Percentiles rank a stretch among this genome's conserved stretches.
phyloP scores from a whole-genome alignment of 345 rosid species.

The Eucalyptus curtisii region DNA sequence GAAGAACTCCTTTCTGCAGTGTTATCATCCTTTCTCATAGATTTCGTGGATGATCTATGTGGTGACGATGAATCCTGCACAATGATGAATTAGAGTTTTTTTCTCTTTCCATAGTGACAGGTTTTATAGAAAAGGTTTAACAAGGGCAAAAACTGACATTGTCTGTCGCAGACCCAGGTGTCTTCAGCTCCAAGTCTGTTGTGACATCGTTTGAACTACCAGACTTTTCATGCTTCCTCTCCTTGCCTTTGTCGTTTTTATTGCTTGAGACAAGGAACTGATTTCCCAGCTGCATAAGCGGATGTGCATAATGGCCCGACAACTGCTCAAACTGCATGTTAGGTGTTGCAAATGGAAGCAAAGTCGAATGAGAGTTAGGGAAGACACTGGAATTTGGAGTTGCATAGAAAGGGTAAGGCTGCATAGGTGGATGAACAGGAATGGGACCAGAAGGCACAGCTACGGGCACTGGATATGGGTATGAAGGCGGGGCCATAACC shows the following conservation, averaged over 20 bases:
- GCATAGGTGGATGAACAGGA: slow-evolving; percentile 81
- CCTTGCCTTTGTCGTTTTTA: slow-evolving; percentile 40
- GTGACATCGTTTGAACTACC: slow-evolving; percentile 56
- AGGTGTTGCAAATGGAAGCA: slow-evolving; percentile 58
- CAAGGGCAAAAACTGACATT: slow-evolving; percentile 25
- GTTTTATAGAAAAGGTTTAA: background rate
- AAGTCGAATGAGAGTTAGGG: slow-evolving; percentile 54
- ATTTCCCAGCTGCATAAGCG: slow-evolving; percentile 20
- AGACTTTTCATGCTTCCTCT: slow-evolving; percentile 41
- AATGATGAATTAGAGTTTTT: background rate
- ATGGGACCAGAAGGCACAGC: slow-evolving; percentile 67
- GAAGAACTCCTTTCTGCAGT: slow-evolving; percentile 40
- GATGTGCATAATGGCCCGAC: slow-evolving; percentile 27
- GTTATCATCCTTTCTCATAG: slow-evolving; percentile 23
- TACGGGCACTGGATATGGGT: slow-evolving; percentile 63
- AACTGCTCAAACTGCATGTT: slow-evolving; percentile 42
- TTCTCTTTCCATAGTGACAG: background rate
- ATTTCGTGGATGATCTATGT: slow-evolving; percentile 33
- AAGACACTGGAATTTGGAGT: slow-evolving; percentile 61
- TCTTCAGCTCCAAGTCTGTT: slow-evolving; percentile 81
- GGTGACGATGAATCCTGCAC: slow-evolving; percentile 45
- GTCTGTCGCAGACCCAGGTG: slow-evolving; percentile 67
- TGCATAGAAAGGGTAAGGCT: slow-evolving; percentile 61
- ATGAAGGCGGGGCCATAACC: slow-evolving; percentile 68
- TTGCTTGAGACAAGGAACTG: slow-evolving; percentile 22